phyloP scores from a whole-genome alignment of 768 basidiomycete genomes.

The Saitozyma sp. region DNA sequence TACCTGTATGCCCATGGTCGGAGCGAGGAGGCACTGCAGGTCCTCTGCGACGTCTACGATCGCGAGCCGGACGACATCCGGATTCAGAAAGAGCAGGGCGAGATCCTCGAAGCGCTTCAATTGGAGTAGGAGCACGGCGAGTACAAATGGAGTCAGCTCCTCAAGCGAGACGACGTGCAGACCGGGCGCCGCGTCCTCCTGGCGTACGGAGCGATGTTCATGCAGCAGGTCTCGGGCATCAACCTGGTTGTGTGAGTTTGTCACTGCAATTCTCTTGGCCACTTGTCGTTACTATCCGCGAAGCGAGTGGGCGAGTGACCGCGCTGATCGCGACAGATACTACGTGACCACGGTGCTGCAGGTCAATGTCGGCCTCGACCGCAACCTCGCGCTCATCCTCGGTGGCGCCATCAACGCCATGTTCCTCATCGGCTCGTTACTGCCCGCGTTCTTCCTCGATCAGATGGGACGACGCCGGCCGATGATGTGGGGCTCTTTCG shows the following conservation, averaged over 20 bases:
- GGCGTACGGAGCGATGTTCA: not conserved
- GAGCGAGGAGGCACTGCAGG: not conserved
- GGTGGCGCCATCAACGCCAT: not conserved
- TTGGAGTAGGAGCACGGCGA: not conserved
- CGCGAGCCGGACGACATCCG: not conserved
- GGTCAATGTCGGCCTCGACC: not conserved
- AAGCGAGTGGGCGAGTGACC: too few relatives aligned
- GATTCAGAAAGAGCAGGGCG: not conserved
- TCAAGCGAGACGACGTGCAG: slow-evolving; percentile 1
- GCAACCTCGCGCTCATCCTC: slow-evolving; percentile 1
- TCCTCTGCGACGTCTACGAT: slow-evolving; percentile 1
- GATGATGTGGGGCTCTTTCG: not conserved
- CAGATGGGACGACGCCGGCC: not conserved
- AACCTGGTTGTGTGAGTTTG: slow-evolving; percentile 1
- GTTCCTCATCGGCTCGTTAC: not conserved
- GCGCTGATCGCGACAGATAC: not conserved
- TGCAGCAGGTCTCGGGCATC: slow-evolving; percentile 1
- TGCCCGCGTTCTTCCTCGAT: slow-evolving; percentile 3
- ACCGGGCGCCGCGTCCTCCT: slow-evolving; percentile 1
- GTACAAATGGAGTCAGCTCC: slow-evolving; percentile 1
- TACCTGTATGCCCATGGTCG: not conserved
- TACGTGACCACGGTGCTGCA: slow-evolving; percentile 2
- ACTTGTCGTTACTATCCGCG: too few relatives aligned
- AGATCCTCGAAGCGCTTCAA: slow-evolving; percentile 1
- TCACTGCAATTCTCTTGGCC: not conserved